Evolutionary conservation across 306 rosid species (phyloP).

Genomic region (Malus orientalis): DNA sequence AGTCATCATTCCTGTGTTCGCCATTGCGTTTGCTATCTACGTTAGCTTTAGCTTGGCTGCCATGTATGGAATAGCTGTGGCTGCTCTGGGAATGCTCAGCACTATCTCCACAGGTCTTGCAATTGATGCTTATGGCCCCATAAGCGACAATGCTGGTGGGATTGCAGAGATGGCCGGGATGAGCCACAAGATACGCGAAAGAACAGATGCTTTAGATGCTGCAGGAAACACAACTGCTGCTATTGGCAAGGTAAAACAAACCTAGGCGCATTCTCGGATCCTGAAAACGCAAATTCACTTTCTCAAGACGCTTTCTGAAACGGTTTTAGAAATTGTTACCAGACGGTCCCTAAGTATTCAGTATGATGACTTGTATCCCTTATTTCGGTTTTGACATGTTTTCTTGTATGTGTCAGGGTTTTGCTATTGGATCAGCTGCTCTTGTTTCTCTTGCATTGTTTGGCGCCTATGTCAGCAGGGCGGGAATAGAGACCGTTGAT

Average conservation of each 20-base stretch:
- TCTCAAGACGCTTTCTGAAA: no score
- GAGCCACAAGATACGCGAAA: conserved; percentile 56
- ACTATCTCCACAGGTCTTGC: conserved; percentile 68
- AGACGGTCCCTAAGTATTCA: not conserved
- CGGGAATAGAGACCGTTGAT: conserved; percentile 49
- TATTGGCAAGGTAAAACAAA: conserved; percentile 52
- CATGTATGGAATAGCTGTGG: conserved; percentile 63
- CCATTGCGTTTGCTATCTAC: conserved; percentile 57
- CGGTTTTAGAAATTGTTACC: no score
- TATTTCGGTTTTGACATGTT: not conserved
- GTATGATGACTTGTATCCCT: not conserved
- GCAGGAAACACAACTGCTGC: conserved; percentile 83
- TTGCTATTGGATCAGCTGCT: conserved; percentile 71
- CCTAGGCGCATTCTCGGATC: not conserved
- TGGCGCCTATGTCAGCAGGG: conserved; percentile 64
- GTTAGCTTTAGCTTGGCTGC: conserved; percentile 74
- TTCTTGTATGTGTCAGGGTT: conserved; percentile 29
- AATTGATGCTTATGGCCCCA: conserved; percentile 74
- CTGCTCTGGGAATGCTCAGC: conserved; percentile 76
- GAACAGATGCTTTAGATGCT: conserved; percentile 66
- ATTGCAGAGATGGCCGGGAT: conserved; percentile 74
- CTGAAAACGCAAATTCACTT: no score
- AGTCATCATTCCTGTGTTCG: conserved; percentile 57
- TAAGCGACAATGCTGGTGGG: conserved; percentile 68
- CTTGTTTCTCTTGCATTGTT: conserved; percentile 59